Evolutionary conservation across 1,284 basidiomycete genomes (phyloP).

Genomic region (Phlebopus sp.): DNA sequence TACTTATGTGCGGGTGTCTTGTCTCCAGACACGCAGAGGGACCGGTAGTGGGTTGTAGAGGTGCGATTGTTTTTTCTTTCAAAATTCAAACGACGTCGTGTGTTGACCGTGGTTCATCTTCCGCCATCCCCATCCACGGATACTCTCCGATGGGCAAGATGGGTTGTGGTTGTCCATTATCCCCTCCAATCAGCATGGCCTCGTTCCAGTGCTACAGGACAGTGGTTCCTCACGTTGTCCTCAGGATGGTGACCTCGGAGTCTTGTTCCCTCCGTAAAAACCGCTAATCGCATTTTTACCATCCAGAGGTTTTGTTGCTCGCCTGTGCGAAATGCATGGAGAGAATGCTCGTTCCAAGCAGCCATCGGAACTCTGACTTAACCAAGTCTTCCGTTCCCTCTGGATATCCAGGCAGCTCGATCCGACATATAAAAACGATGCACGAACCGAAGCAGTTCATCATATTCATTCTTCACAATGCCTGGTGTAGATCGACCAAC

Average conservation of each 20-base stretch:
- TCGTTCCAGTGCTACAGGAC: conserved; percentile 17
- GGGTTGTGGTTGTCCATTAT: not conserved
- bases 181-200: not conserved
- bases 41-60: no score
- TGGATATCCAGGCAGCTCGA: not conserved
- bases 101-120: no score
- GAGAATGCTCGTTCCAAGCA: conserved; percentile 6
- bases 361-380: not conserved
- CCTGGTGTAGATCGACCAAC: conserved; percentile 2
- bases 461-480: conserved; percentile 10
- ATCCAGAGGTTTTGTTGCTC: conserved; percentile 5
- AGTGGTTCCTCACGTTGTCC: conserved; percentile 11
- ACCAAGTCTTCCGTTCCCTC: not conserved
- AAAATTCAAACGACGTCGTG: no score
- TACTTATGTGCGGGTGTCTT: no score
- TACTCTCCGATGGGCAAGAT: no score
- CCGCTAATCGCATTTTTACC: not conserved
- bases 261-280: not conserved
- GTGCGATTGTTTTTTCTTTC: no score
- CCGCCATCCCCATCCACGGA: no score
- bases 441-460: not conserved
- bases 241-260: not conserved
- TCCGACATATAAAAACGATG: conserved; percentile 13
- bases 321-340: conserved; percentile 17
- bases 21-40: no score